phyloP scores from a whole-genome alignment of 805 yeast species.

The Zygoascus ofunaensis region DNA sequence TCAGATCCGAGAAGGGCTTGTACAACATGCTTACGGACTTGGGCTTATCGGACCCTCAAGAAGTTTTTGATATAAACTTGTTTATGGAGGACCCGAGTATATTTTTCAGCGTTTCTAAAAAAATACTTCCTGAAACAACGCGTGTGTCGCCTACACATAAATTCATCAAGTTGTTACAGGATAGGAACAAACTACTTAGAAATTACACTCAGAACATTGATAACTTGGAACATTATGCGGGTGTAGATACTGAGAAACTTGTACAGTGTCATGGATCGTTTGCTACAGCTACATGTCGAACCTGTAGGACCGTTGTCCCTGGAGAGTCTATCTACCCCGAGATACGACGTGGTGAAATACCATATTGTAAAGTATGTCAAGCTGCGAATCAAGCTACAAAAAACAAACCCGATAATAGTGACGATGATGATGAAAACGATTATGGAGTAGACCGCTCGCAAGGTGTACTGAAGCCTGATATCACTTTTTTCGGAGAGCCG shows the following conservation, averaged over 20 bases:
- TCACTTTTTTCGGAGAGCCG: conserved; percentile 83
- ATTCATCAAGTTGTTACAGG: conserved; percentile 64
- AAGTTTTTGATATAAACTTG: conserved; percentile 67
- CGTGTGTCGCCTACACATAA: conserved; percentile 68
- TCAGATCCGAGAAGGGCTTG: conserved; percentile 80
- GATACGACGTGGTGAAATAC: conserved; percentile 50
- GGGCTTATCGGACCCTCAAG: conserved; percentile 81
- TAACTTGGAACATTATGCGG: conserved; percentile 75
- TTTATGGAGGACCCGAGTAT: conserved; percentile 69
- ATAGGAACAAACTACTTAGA: conserved; percentile 65
- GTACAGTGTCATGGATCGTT: conserved; percentile 93
- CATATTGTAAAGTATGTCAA: conserved; percentile 63
- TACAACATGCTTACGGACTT: conserved; percentile 59
- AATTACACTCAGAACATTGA: conserved; percentile 91
- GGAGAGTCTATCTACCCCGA: conserved; percentile 58
- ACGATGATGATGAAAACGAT: conserved; percentile 25
- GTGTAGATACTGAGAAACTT: conserved; percentile 53
- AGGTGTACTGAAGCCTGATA: conserved; percentile 90
- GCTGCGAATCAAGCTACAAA: conserved; percentile 30
- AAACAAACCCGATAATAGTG: conserved; percentile 24
- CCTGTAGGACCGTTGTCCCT: conserved; percentile 57
- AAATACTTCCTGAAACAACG: conserved; percentile 56
- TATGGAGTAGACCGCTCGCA: conserved; percentile 25
- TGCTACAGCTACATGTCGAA: conserved; percentile 75
- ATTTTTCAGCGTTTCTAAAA: conserved; percentile 78